Percentiles rank a stretch among this genome's conserved stretches.
Evolutionary conservation across 78 protist genomes (phyloP).

Genomic region (Anaeramoeba ignava): DNA sequence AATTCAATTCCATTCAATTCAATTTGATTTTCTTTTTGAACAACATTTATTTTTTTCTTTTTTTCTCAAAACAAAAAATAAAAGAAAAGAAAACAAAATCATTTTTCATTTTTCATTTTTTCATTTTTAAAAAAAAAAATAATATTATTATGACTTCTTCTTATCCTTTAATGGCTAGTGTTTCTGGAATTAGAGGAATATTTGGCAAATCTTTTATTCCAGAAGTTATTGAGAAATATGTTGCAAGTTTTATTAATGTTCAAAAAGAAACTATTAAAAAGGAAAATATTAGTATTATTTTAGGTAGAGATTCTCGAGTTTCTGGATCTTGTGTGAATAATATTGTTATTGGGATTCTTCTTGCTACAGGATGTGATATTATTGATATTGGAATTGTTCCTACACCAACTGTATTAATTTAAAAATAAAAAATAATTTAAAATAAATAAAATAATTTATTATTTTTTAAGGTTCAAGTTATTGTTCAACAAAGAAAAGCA

Average conservation of each 20-base stretch:
- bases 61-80: too few species aligned
- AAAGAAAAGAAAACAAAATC: too few species aligned
- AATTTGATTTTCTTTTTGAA: too few species aligned
- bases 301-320: constrained; percentile 64
- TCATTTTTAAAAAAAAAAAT: not conserved
- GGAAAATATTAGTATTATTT: constrained; percentile 18
- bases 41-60: too few species aligned
- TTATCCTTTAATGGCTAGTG: constrained; percentile 41
- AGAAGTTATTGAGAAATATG: constrained; percentile 24
- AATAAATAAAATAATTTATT: too few species aligned
- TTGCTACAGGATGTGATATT: constrained; percentile 22
- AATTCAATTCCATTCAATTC: too few species aligned
- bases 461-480: too few species aligned
- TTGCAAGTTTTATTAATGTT: constrained; percentile 34
- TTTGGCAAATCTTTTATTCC: constrained; percentile 45
- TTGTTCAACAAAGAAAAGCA: constrained; percentile 22
- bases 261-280: not conserved
- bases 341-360: constrained; percentile 25
- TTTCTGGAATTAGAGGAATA: constrained; percentile 65
- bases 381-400: constrained; percentile 22
- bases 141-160: not conserved
- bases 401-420: constrained; percentile 35
- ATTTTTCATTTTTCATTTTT: too few species aligned
- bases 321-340: constrained; percentile 49
- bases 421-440: not conserved